A percentile compares a stretch with the other conserved stretches of the same genome.
phyloP scores from a whole-genome alignment of 805 yeast species.

The Candida silvicultrix region DNA sequence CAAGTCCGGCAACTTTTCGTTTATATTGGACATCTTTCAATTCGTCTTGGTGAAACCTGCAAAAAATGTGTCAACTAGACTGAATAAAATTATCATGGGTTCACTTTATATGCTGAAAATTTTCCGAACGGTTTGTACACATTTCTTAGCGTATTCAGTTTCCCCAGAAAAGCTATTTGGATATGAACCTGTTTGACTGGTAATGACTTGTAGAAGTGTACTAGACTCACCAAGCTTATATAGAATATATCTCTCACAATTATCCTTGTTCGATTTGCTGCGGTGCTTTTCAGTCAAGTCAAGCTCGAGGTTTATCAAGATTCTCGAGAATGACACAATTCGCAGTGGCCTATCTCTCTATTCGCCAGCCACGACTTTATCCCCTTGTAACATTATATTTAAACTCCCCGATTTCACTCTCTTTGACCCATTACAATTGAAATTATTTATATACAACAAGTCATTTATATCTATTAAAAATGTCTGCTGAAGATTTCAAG shows the following conservation, averaged over 20 bases:
- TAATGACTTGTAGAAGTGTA: too few relatives aligned
- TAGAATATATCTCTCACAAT: too few relatives aligned
- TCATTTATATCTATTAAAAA: too few relatives aligned
- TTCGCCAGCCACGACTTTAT: background rate
- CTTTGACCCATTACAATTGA: background rate
- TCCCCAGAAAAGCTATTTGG: background rate
- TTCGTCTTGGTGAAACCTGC: background rate
- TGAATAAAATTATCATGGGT: background rate
- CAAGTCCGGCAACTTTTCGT: constrained; percentile 50
- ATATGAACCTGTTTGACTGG: too few relatives aligned
- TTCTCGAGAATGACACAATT: background rate
- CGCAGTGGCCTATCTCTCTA: background rate
- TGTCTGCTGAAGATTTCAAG: background rate
- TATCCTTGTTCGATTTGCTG: too few relatives aligned
- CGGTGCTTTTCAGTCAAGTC: too few relatives aligned
- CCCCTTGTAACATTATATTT: background rate
- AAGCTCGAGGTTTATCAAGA: background rate
- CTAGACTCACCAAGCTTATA: too few relatives aligned
- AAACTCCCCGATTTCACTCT: background rate
- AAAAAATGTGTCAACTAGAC: background rate
- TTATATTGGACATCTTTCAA: constrained; percentile 27
- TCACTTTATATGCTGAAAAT: background rate
- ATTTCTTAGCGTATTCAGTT: background rate
- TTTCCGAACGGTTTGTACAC: background rate
- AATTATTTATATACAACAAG: too few relatives aligned